Evolutionary conservation across 768 basidiomycete species (phyloP), one percentile per base, ranked within the genome.

Genomic region (Termitomyces titanicus): DNA sequence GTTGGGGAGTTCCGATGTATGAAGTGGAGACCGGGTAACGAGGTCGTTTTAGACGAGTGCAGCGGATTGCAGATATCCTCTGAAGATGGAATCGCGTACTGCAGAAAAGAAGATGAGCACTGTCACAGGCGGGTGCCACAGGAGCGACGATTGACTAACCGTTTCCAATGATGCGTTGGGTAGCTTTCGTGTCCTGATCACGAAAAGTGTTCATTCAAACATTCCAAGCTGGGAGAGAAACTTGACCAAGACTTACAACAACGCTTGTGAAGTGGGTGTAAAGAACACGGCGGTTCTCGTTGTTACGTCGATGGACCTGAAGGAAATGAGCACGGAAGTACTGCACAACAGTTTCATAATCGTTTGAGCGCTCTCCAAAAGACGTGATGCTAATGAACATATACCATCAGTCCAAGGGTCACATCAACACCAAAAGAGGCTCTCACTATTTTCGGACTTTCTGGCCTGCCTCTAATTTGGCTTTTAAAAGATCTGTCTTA

Each of bases 301-400:
- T 90, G 56, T 89, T 92, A 59, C 81, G 80, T 62, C 84, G 74
- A 67, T 92, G 89, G 17, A 89, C 85, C 68, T 93, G 89, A 56
- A 89, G 72, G 72, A 94, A 94, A 63, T 93, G 92, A 34, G 89
- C 86, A 10, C 88, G 86, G 81, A 94, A 93, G 71, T 93, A 93
- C 64, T 88, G 84, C 40, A 90, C 83, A 20, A 90, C 88, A 5
- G 85, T 83, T 55, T 92, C 88, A 63, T 85, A 91, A 63, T 86
- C 87, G 66, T 93, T 92, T n/a, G 81, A 70, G 38, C 90, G 83
- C 59, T 89, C 84, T 25, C 86, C 88, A 59, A 86, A 92, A 6
- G 90, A 92, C 33, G 90, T 83, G 63, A 92, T 92, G 66, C 88
- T 91, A 46, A 35, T 55, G 42, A 56, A 20, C 34, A 31, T 15